Evolutionary conservation across 208 protist genomes (phyloP).

Genomic region (Phytomonas francai): DNA sequence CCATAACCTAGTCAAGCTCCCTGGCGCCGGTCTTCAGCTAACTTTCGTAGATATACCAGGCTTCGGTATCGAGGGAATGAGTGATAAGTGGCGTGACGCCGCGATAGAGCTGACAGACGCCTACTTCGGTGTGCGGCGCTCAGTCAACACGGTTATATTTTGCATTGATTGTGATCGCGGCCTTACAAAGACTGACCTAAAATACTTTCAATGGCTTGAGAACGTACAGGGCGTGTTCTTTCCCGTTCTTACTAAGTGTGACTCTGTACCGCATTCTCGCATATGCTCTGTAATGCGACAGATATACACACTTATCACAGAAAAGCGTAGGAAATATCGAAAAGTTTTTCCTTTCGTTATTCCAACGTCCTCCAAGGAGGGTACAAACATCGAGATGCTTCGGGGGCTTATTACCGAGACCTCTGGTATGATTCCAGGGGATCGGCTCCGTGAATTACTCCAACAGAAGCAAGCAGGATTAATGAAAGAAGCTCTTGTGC

Average conservation of each 20-base stretch:
- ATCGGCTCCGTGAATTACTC: slow-evolving; percentile 65
- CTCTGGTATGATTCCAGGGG: slow-evolving; percentile 78
- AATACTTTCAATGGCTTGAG: slow-evolving; percentile 85
- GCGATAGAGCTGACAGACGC: slow-evolving; percentile 81
- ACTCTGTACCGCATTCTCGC: slow-evolving; percentile 79
- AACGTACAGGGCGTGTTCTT: slow-evolving; percentile 87
- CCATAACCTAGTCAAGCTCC: slow-evolving; percentile 81
- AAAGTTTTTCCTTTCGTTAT: slow-evolving; percentile 86
- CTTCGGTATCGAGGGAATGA: slow-evolving; percentile 89
- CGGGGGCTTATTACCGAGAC: slow-evolving; percentile 83
- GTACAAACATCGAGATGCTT: slow-evolving; percentile 79
- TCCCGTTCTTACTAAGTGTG: slow-evolving; percentile 87
- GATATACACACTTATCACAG: slow-evolving; percentile 80
- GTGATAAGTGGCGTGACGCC: slow-evolving; percentile 77
- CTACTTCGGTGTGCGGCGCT: slow-evolving; percentile 88
- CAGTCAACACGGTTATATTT: slow-evolving; percentile 87
- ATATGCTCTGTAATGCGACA: slow-evolving; percentile 85
- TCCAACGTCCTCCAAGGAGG: slow-evolving; percentile 72
- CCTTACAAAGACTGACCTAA: slow-evolving; percentile 80
- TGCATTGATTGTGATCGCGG: slow-evolving; percentile 85
- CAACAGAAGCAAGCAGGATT: slow-evolving; percentile 33
- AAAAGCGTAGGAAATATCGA: slow-evolving; percentile 75
- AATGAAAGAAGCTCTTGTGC: slow-evolving; percentile 38
- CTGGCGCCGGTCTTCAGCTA: slow-evolving; percentile 75
- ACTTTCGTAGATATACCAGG: slow-evolving; percentile 89